Evolutionary conservation across 164 flowering plant genomes (phyloP).

Genomic region (Hamamelis virginiana): DNA sequence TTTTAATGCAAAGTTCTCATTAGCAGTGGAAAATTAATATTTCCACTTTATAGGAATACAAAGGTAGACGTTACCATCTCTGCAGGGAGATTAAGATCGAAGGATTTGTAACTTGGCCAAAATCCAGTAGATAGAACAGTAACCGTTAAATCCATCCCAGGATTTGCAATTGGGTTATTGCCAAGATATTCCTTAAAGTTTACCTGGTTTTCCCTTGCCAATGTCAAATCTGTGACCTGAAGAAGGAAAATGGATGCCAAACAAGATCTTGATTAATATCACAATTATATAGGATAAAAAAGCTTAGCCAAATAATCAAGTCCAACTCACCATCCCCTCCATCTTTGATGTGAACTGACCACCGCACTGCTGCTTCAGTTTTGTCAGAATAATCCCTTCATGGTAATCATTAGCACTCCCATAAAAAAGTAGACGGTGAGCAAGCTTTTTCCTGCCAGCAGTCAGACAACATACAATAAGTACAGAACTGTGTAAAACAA

Average conservation of each 20-base stretch:
- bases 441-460: constrained; percentile 35
- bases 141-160: constrained; percentile 38
- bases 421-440: constrained; percentile 33
- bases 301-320: too few relatives aligned
- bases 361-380: too few relatives aligned
- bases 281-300: background rate
- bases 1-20: too few relatives aligned
- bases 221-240: constrained; percentile 45
- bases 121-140: constrained; percentile 41
- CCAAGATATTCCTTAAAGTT: constrained; percentile 36
- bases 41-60: too few relatives aligned
- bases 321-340: too few relatives aligned
- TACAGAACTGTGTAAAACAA: too few relatives aligned
- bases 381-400: constrained; percentile 29
- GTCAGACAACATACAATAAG: background rate
- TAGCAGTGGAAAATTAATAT: too few relatives aligned
- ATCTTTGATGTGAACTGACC: too few relatives aligned
- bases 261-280: too few relatives aligned
- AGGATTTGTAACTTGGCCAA: constrained; percentile 58
- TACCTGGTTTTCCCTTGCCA: constrained; percentile 40
- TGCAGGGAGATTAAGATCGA: too few relatives aligned
- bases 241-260: background rate
- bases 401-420: constrained; percentile 28
- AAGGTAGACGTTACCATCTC: constrained; percentile 46
- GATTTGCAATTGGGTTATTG: constrained; percentile 24